These are phyloP conservation scores for Tylopilus subfusipes DNA, from an alignment of 768 basidiomycete genomes.

Conservation along the genomic window DNA sequence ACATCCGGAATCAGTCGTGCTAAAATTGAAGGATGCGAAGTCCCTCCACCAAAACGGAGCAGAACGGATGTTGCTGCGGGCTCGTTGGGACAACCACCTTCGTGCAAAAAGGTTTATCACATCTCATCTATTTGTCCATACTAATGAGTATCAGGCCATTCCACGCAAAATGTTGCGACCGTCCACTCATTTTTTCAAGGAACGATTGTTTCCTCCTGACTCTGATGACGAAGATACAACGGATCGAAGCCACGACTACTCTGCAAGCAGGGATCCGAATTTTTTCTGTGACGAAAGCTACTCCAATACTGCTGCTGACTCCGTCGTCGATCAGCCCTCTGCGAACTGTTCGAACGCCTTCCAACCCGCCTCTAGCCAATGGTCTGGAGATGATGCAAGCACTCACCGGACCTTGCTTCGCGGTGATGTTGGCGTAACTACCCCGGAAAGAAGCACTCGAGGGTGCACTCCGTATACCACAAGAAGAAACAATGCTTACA, in stretches of 20 bases:
- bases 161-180: not conserved
- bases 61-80: not conserved
- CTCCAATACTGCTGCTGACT: conserved; percentile 28
- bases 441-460: not conserved
- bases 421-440: not conserved
- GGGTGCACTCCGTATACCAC: not conserved
- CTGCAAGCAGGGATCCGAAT: not conserved
- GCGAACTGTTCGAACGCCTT: not conserved
- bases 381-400: conserved; percentile 8
- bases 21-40: conserved; percentile 33
- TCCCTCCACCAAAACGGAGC: conserved; percentile 19
- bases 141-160: conserved; percentile 11
- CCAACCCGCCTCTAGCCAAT: conserved; percentile 5
- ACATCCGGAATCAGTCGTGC: conserved; percentile 31
- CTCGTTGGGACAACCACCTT: not conserved
- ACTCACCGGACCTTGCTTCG: not conserved
- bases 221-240: conserved; percentile 12
- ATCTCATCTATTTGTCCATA: not conserved
- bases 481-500: conserved; percentile 5
- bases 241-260: not conserved
- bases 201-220: conserved; percentile 19
- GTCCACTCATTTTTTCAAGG: not conserved
- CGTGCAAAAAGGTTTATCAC: conserved; percentile 15
- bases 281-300: conserved; percentile 27
- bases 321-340: not conserved